phyloP scores from a whole-genome alignment of 345 rosid species.

The Populus davidiana region DNA sequence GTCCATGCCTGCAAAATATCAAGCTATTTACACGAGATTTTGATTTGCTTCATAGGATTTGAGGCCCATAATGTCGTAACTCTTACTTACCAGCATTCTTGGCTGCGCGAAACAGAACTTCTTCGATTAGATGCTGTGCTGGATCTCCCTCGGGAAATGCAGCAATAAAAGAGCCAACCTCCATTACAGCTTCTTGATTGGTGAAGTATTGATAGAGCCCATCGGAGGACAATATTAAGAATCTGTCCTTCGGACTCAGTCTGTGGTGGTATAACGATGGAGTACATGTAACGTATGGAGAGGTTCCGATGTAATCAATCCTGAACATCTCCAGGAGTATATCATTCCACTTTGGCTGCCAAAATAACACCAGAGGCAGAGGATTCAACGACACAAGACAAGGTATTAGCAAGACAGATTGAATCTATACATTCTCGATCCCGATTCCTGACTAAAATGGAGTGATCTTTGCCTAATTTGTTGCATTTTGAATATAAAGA shows the following conservation, averaged over 20 bases:
- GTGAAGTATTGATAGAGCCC: slow-evolving; percentile 35
- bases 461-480: no score
- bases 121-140: slow-evolving; percentile 31
- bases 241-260: slow-evolving; percentile 23
- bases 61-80: background rate
- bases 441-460: no score
- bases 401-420: background rate
- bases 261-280: slow-evolving; percentile 29
- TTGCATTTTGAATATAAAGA: background rate
- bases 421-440: no score
- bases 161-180: slow-evolving; percentile 19
- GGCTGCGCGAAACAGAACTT: slow-evolving; percentile 34
- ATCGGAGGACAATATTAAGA: slow-evolving; percentile 31
- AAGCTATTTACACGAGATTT: background rate
- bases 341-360: slow-evolving; percentile 37
- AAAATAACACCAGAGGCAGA: background rate
- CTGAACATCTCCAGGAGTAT: slow-evolving; percentile 26
- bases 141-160: slow-evolving; percentile 31
- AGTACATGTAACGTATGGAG: slow-evolving; percentile 26
- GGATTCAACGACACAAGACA: background rate
- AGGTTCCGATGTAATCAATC: slow-evolving; percentile 26
- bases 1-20: slow-evolving; percentile 38
- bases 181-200: slow-evolving; percentile 21
- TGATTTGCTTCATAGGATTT: background rate
- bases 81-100: slow-evolving; percentile 25